phyloP scores from a whole-genome alignment of 306 rosid species.

The Ormosia semicastrata region DNA sequence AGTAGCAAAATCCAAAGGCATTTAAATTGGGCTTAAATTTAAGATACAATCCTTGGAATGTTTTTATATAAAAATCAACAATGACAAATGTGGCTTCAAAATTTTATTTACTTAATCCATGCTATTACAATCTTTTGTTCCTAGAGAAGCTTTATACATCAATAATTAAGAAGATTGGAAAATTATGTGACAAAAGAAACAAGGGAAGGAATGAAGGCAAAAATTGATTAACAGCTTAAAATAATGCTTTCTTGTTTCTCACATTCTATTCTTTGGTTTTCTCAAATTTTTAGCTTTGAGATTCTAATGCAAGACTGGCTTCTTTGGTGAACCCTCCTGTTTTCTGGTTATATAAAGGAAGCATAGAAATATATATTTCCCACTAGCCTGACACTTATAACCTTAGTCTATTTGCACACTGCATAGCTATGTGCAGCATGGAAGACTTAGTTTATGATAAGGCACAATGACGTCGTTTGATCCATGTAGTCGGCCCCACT shows the following conservation, averaged over 20 bases:
- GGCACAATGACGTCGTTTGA: no score
- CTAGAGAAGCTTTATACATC: not conserved
- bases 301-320: not conserved
- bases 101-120: not conserved
- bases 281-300: not conserved
- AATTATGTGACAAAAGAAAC: not conserved
- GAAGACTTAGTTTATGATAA: no score
- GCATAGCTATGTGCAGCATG: not conserved
- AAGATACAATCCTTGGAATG: not conserved
- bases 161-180: not conserved
- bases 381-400: not conserved
- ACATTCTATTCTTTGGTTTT: not conserved
- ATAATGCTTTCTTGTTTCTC: not conserved
- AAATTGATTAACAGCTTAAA: not conserved
- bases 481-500: no score
- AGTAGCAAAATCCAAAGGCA: not conserved
- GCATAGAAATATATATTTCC: not conserved
- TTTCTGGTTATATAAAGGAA: not conserved
- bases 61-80: not conserved
- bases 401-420: not conserved
- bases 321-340: not conserved
- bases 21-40: not conserved
- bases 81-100: not conserved
- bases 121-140: not conserved
- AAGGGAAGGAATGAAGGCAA: not conserved